Evolutionary conservation across 305 asterid species (phyloP).

Genomic region (Ajuga reptans): DNA sequence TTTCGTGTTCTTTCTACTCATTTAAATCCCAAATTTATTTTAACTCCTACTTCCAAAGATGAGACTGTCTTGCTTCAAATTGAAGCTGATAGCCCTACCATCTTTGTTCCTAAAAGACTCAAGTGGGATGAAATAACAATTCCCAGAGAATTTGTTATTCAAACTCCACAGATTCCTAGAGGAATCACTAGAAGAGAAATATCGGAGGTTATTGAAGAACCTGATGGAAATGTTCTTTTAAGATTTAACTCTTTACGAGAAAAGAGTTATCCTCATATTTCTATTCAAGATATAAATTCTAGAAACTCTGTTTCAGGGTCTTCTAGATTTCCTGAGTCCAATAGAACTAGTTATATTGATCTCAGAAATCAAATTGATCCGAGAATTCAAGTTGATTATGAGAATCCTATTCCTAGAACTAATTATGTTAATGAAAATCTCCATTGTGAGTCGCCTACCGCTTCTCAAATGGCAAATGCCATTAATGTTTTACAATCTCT

Average conservation of each 20-base stretch:
- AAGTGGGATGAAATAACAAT: background rate
- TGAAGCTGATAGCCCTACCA: background rate
- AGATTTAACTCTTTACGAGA: background rate
- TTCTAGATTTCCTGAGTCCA: no score
- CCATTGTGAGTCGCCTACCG: no score
- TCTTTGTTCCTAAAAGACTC: background rate
- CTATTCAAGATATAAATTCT: no score
- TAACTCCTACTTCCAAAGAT: background rate
- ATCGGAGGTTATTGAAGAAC: background rate
- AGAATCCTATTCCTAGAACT: no score
- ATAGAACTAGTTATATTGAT: no score
- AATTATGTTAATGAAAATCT: no score
- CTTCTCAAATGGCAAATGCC: no score
- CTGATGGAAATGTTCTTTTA: background rate
- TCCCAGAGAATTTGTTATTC: no score
- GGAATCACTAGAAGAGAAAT: background rate
- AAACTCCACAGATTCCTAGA: background rate
- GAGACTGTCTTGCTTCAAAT: background rate
- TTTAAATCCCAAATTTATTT: background rate
- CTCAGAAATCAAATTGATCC: no score
- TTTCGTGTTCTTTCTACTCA: background rate
- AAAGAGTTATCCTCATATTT: background rate
- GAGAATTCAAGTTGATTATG: no score
- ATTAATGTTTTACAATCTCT: no score
- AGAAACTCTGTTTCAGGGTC: no score